A percentile compares a stretch with the other conserved stretches of the same genome.
Evolutionary conservation across 2,329 filamentous ascomycete species (phyloP).

Genomic region (Pezicula neosporulosa): DNA sequence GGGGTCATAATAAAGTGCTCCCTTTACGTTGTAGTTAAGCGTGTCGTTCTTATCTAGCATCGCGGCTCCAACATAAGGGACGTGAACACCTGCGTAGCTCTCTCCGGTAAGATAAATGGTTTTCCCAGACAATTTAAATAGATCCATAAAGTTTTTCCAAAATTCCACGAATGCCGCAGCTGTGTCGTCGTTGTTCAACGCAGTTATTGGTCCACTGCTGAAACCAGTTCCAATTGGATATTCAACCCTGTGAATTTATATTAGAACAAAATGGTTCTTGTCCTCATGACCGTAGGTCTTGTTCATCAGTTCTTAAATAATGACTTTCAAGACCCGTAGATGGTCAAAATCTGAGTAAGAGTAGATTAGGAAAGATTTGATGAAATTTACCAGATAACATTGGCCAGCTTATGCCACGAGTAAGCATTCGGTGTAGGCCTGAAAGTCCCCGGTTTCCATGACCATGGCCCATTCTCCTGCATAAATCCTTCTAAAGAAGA

Average conservation of each 20-base stretch:
- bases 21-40: background rate
- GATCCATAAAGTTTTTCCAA: conserved; percentile 51
- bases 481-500: conserved; percentile 31
- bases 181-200: conserved; percentile 41
- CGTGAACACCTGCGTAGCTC: conserved; percentile 49
- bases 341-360: too few relatives aligned
- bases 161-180: conserved; percentile 44
- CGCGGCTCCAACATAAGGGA: conserved; percentile 53
- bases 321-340: too few relatives aligned
- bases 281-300: too few relatives aligned
- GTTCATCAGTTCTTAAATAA: too few relatives aligned
- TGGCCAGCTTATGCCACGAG: conserved; percentile 35
- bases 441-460: conserved; percentile 27
- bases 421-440: conserved; percentile 22
- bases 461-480: conserved; percentile 32
- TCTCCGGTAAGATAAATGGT: conserved; percentile 54
- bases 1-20: background rate
- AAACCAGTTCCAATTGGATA: conserved; percentile 38
- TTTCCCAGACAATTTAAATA: conserved; percentile 48
- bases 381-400: conserved; percentile 40
- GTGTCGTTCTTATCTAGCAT: conserved; percentile 41
- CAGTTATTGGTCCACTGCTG: conserved; percentile 15
- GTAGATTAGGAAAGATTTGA: too few relatives aligned
- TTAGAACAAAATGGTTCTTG: too few relatives aligned
- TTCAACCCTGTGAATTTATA: too few relatives aligned